Percentiles rank a stretch among this genome's conserved stretches.
Evolutionary conservation across 1,284 basidiomycete genomes (phyloP).

Genomic region (Mycena sp.): DNA sequence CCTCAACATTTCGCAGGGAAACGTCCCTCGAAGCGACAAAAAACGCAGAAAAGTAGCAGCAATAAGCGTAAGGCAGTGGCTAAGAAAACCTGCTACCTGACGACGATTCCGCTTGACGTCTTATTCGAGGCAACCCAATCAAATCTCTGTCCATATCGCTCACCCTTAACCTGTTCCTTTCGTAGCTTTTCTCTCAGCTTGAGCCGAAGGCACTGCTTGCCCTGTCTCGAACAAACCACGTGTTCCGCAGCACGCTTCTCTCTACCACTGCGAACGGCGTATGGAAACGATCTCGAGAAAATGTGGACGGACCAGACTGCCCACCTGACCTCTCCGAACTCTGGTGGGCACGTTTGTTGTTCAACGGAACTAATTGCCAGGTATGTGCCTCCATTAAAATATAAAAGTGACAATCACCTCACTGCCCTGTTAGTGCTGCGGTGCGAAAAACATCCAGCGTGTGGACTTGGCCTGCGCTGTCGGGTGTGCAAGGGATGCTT

Average conservation of each 20-base stretch:
- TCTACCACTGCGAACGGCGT: slow-evolving; percentile 31
- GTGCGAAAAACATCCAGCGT: slow-evolving; percentile 35
- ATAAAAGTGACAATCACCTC: neutral
- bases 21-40: slow-evolving; percentile 13
- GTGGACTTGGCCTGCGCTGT: slow-evolving; percentile 43
- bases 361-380: slow-evolving; percentile 39
- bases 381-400: slow-evolving; percentile 24
- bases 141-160: neutral
- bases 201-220: slow-evolving; percentile 42
- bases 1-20: neutral
- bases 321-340: slow-evolving; percentile 43
- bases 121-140: slow-evolving; percentile 11
- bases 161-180: neutral
- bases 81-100: slow-evolving; percentile 5
- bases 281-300: slow-evolving; percentile 42
- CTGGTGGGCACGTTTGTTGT: slow-evolving; percentile 45
- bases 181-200: slow-evolving; percentile 40
- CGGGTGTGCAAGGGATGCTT: slow-evolving; percentile 43
- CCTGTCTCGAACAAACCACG: slow-evolving; percentile 41
- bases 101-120: slow-evolving; percentile 13
- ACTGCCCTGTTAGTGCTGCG: slow-evolving; percentile 37
- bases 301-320: slow-evolving; percentile 31
- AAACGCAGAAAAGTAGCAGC: neutral
- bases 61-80: neutral
- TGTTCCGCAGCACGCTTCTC: slow-evolving; percentile 38